A percentile compares a stretch with the other conserved stretches of the same genome.
Conservation (phyloP, 2,329 filamentous ascomycete genomes). For the Alternaria arbusti region DNA sequence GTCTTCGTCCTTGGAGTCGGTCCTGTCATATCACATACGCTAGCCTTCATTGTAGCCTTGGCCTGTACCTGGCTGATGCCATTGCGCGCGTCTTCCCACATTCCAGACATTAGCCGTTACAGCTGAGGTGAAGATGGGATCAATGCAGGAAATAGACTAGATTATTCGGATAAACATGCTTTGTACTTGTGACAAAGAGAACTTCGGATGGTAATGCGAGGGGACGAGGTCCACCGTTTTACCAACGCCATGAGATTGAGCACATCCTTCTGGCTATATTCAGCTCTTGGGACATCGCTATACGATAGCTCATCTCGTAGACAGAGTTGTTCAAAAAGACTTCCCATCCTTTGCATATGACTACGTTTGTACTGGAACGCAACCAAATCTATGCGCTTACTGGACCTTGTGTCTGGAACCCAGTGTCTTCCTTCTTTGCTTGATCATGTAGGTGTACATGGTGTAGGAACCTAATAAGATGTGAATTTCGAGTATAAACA, state of each 20-base stretch:
- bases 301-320: background rate
- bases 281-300: background rate
- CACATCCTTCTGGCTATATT: background rate
- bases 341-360: background rate
- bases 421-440: constrained; percentile 30
- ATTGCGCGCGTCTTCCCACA: background rate
- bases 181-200: too few species aligned
- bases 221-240: background rate
- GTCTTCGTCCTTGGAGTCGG: background rate
- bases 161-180: too few species aligned
- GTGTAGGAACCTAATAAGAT: constrained; percentile 24
- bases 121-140: background rate
- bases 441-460: constrained; percentile 40
- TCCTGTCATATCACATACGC: background rate
- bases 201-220: too few species aligned
- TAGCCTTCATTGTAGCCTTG: background rate
- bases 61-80: background rate
- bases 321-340: background rate
- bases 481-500: background rate
- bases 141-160: too few species aligned
- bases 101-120: background rate
- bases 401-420: background rate
- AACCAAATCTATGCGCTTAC: background rate
- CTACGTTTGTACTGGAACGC: background rate
- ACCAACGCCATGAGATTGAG: background rate